Evolutionary conservation across 2,329 filamentous ascomycete genomes (phyloP).

Genomic region (Fusarium hainanense): DNA sequence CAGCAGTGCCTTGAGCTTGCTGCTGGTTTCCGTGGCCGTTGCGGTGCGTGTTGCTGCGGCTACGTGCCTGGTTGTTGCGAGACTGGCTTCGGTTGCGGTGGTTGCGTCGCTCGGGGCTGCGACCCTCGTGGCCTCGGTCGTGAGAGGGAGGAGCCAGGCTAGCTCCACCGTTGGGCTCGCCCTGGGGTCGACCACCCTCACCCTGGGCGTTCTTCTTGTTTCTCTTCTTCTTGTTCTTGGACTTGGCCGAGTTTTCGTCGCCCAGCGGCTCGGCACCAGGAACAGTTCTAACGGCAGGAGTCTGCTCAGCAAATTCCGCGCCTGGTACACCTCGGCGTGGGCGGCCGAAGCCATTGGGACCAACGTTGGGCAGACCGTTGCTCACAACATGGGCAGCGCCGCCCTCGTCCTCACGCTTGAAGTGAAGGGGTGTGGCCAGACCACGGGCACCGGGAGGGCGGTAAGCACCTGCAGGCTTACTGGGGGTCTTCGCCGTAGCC

Average conservation of each 20-base stretch:
- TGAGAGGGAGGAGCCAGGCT: slow-evolving; percentile 61
- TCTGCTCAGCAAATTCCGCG: slow-evolving; percentile 76
- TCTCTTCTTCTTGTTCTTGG: slow-evolving; percentile 99
- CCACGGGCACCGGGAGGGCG: slow-evolving; percentile 94
- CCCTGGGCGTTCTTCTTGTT: slow-evolving; percentile 88
- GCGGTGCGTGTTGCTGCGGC: slow-evolving; percentile 62
- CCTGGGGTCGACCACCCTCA: slow-evolving; percentile 68
- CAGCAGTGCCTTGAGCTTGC: slow-evolving; percentile 53
- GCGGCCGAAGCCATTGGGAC: slow-evolving; percentile 83
- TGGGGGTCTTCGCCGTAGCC: slow-evolving; percentile 89
- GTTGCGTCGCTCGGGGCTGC: slow-evolving; percentile 73
- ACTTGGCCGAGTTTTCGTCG: slow-evolving; percentile 80
- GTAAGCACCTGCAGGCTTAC: slow-evolving; percentile 97
- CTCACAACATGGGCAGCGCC: slow-evolving; percentile 85
- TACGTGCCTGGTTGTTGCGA: slow-evolving; percentile 61
- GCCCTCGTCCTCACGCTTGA: slow-evolving; percentile 97
- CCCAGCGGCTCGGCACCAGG: slow-evolving; percentile 71
- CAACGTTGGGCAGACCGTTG: slow-evolving; percentile 78
- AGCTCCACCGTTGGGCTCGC: slow-evolving; percentile 59
- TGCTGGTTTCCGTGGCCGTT: slow-evolving; percentile 46
- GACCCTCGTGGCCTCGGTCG: slow-evolving; percentile 59
- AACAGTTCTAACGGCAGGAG: slow-evolving; percentile 75
- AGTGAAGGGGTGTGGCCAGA: slow-evolving; percentile 87
- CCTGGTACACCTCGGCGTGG: slow-evolving; percentile 84
- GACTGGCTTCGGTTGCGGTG: slow-evolving; percentile 63